Evolutionary conservation across 371 early-diverging fungal species (phyloP), one percentile per base, ranked within the genome.

Genomic region (Mucor plumbeus): DNA sequence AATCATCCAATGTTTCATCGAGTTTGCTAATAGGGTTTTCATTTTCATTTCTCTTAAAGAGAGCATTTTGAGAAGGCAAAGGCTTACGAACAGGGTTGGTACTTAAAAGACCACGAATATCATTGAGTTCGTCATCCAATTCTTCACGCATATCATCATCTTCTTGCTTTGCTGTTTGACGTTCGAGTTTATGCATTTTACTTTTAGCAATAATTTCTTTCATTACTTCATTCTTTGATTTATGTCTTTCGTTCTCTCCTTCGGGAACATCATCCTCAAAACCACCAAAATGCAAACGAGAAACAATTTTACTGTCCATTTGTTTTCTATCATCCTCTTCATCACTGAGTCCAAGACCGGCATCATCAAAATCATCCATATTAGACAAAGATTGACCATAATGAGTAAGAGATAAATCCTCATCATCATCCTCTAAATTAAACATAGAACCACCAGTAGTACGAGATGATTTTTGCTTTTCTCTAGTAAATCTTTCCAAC

Each of bases 131-230:
- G 9, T 90, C 91, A 78, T 98, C 97, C 53, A 98, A 86, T 70
- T 93, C 90, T 39, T 88, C 81, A 39, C 91, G 89, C 33, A 94
- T 75, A 0, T 87, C 90, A 8, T 90, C 89, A 73, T 95, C 90
- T 63, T 94, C 92, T 67, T 94, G 92, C 68, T 92, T 91, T 40
- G 85, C 87, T 71, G 82, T 75, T 76, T 95, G 96, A 36, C 97
- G 91, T 71, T 97, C 97, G 56, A 87, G 80, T 84, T 77, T 96
- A 86, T 97, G 90, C 74, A 88, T 70, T 78, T 99, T 99, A 85
- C 94, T 92, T 83, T 99, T 99, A 36, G 95, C 92, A 61, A 99
- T 98, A 33, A 99, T 81, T 75, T 99, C 98, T 74, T 93, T 91
- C 99, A 98, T 98, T 61, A 99, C 76, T 78, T 99, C 98, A 33